Evolutionary conservation across 164 flowering plant species (phyloP), one percentile per base, ranked within the genome.

Genomic region (Cinnamomum micranthum): DNA sequence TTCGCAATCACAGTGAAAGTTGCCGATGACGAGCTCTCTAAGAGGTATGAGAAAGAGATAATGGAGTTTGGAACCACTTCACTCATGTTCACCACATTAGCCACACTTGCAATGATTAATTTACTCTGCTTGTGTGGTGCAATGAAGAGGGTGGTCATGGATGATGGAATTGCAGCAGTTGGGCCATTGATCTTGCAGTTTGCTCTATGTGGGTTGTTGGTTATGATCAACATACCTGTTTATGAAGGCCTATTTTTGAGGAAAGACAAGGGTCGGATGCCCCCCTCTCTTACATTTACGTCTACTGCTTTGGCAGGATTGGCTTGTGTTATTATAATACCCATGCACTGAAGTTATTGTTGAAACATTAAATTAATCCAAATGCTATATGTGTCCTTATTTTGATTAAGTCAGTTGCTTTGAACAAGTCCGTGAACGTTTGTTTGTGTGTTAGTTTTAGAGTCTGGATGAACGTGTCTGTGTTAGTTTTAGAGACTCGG

Each of bases 241-340:
- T 91, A 85, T 58, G 71, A 84, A 76, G 97, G 79, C 2, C 79
- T 88, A 15, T 91, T 91, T 79, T 22, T 91, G 0, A 77, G 97
- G 71, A 86, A 80, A 81, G 98, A 94, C 72, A 85, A 78, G n/a
- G 97, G 98, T 6, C 82, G 81, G 70, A 65, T 94, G 77, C 94
- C 97, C 4, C 69, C 41, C 60, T 85, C 91, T 50, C 64, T 85
- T 51, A 74, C 89, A 0, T n/a, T 82, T 19, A 87, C 85, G 76
- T 84, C 94, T 0, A 35, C 76, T 6, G 68, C 78, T 5, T 55
- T 89, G 1, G 87, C 93, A 70, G 55, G 83, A 3, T 55, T 82
- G 23, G 78, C 50, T 50, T 35, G 27, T 23, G 17, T 31, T 31
- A 35, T 35, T 35, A 35, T 27, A 23, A 25, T n/a, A 10, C 47